These are phyloP conservation scores for Saksenaea oblongispora DNA, from an alignment of 371 early-diverging fungal genomes.

Conservation along the genomic window DNA sequence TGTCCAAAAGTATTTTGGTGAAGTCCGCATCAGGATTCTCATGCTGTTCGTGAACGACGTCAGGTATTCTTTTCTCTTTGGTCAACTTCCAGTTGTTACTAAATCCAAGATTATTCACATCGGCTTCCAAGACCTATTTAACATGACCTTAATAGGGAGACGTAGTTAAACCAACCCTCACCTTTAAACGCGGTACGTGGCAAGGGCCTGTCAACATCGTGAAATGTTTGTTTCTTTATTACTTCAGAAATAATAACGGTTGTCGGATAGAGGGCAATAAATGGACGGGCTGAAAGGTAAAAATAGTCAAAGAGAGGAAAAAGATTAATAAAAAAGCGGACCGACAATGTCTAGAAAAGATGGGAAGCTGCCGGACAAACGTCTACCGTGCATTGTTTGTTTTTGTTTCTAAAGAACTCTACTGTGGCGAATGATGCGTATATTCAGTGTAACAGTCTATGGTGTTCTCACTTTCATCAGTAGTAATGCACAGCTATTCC, in stretches of 20 bases:
- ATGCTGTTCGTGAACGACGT: not conserved
- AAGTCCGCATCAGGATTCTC: not conserved
- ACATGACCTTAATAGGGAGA: not conserved
- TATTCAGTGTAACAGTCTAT: not conserved
- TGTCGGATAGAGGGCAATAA: not conserved
- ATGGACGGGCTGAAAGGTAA: not conserved
- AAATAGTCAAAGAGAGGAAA: not conserved
- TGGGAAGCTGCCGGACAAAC: not conserved
- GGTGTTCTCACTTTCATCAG: not conserved
- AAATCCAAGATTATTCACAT: constrained; percentile 20
- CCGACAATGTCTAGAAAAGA: not conserved
- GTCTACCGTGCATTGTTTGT: constrained; percentile 1
- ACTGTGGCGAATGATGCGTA: not conserved
- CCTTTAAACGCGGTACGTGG: not conserved
- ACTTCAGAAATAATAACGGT: not conserved
- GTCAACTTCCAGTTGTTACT: constrained; percentile 26
- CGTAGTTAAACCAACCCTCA: not conserved
- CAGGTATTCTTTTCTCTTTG: constrained; percentile 18
- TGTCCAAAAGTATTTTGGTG: constrained; percentile 1
- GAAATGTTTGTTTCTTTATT: not conserved
- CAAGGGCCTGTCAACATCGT: not conserved
- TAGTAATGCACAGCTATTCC: not conserved
- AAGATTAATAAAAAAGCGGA: not conserved
- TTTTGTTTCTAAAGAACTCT: not conserved
- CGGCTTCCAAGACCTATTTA: constrained; percentile 14